Percentiles rank a stretch among this genome's conserved stretches.
Evolutionary conservation across 495 filamentous ascomycete species (phyloP).

Genomic region (Penicillium silybi): DNA sequence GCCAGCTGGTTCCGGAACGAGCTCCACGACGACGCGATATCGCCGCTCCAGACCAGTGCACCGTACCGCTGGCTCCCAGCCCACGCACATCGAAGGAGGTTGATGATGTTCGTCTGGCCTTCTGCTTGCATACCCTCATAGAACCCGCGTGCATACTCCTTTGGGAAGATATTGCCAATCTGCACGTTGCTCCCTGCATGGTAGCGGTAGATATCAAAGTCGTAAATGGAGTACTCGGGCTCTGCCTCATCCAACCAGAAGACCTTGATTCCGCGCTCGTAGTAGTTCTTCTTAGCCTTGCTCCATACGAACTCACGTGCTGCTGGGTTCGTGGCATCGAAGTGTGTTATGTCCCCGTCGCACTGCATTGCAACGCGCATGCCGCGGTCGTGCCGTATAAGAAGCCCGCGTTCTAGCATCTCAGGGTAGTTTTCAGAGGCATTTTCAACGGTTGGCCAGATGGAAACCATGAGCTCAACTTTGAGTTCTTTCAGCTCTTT

Average conservation of each 20-base stretch:
- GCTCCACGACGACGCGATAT: slow-evolving; percentile 53
- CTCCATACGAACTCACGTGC: slow-evolving; percentile 51
- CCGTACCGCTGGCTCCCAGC: slow-evolving; percentile 57
- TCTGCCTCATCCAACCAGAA: slow-evolving; percentile 64
- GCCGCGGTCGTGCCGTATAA: slow-evolving; percentile 53
- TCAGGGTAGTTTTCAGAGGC: slow-evolving; percentile 48
- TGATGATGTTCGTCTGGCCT: slow-evolving; percentile 50
- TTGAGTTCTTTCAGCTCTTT: slow-evolving; percentile 47
- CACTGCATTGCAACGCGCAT: slow-evolving; percentile 49
- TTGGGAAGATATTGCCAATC: slow-evolving; percentile 54
- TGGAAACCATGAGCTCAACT: slow-evolving; percentile 57
- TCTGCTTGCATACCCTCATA: slow-evolving; percentile 50
- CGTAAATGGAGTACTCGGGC: slow-evolving; percentile 55
- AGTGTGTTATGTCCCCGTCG: slow-evolving; percentile 51
- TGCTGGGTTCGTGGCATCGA: slow-evolving; percentile 53
- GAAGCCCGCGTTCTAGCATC: slow-evolving; percentile 50
- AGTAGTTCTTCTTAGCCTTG: slow-evolving; percentile 52
- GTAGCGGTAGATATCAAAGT: slow-evolving; percentile 58
- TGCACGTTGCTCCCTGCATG: slow-evolving; percentile 47
- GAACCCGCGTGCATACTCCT: slow-evolving; percentile 51
- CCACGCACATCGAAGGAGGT: slow-evolving; percentile 57
- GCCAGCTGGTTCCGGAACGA: slow-evolving; percentile 53
- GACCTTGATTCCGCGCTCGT: slow-evolving; percentile 50
- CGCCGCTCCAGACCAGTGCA: slow-evolving; percentile 57
- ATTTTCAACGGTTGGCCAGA: slow-evolving; percentile 57